phyloP scores from a whole-genome alignment of 2,329 filamentous ascomycete genomes.

The Torrubiella hemipterigena region DNA sequence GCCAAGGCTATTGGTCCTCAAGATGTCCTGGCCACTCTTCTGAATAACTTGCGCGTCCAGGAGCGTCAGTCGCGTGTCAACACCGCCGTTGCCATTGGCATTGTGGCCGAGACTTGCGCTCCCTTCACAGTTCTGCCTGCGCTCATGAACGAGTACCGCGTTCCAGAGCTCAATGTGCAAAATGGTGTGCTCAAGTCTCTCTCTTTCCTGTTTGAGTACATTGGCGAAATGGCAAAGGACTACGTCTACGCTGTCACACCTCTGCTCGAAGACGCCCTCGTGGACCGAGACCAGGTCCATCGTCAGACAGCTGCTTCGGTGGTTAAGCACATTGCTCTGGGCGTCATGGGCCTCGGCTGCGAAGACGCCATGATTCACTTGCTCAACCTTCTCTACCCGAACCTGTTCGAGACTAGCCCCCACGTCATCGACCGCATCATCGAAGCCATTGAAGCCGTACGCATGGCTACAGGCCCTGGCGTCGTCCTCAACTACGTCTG shows the following conservation, averaged over 20 bases:
- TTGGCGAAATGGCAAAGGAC: constrained; percentile 98
- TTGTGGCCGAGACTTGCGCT: constrained; percentile 95
- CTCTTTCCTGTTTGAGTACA: constrained; percentile 97
- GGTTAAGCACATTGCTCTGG: constrained; percentile 94
- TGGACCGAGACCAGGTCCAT: constrained; percentile 96
- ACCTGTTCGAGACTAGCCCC: constrained; percentile 93
- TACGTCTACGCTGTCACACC: constrained; percentile 98
- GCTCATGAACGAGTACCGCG: constrained; percentile 98
- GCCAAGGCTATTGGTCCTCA: constrained; percentile 97
- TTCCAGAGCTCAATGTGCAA: constrained; percentile 96
- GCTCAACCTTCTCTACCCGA: constrained; percentile 90
- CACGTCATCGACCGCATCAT: constrained; percentile 98
- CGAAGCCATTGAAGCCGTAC: constrained; percentile 91
- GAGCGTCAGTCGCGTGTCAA: constrained; percentile 97
- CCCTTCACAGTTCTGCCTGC: constrained; percentile 98
- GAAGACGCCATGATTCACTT: constrained; percentile 98
- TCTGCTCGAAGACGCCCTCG: constrained; percentile 88
- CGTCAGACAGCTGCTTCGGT: constrained; percentile 92
- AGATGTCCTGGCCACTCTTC: constrained; percentile 86
- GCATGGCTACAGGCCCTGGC: constrained; percentile 85
- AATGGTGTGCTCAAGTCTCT: constrained; percentile 96
- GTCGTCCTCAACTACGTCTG: constrained; percentile 96
- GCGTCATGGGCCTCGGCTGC: constrained; percentile 93
- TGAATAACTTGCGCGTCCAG: constrained; percentile 94
- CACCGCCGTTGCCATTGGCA: constrained; percentile 95